Conservation (phyloP, 148 eudicot genomes). For the Chenopodium quinoa region DNA sequence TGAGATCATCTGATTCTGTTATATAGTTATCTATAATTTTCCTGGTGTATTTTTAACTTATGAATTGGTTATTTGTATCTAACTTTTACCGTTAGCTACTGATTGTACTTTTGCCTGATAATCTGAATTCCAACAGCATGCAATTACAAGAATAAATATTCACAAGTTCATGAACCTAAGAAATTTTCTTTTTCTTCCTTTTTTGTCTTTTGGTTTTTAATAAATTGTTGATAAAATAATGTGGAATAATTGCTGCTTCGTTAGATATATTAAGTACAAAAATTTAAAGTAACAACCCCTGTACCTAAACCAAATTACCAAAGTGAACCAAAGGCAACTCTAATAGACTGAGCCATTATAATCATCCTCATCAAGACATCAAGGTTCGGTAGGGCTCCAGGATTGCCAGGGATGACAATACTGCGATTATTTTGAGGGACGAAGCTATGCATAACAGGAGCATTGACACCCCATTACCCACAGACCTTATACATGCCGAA, state of each 20-base stretch:
- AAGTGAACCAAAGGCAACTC: not conserved
- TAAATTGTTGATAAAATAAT: too few species aligned
- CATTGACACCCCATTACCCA: constrained; percentile 3
- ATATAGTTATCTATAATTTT: not conserved
- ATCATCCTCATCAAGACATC: not conserved
- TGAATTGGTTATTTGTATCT: not conserved
- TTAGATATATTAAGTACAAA: too few species aligned
- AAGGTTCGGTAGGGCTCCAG: not conserved
- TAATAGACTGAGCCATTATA: not conserved
- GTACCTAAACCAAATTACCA: not conserved
- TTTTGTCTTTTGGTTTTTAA: too few species aligned
- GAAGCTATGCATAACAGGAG: constrained; percentile 5
- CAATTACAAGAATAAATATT: not conserved
- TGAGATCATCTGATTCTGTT: not conserved
- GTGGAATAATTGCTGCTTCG: not conserved
- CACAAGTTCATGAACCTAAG: not conserved
- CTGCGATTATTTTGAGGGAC: not conserved
- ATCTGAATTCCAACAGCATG: not conserved
- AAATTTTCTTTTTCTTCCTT: too few species aligned
- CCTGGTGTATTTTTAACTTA: not conserved
- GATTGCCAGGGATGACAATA: not conserved
- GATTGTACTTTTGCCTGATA: not conserved
- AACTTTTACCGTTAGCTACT: not conserved
- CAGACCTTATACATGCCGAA: not conserved
- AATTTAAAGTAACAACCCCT: too few species aligned